Percentiles rank a stretch among this genome's conserved stretches.
These are phyloP conservation scores for Triticum aestivum DNA, from an alignment of 176 grass and related monocot genomes.

Conservation along the genomic window IWGSC_CS_RefSeq_v2.1 NC_057804.1:85037547-85038046, in stretches of 20 bases:
- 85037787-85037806: conserved; percentile 62
- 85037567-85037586: conserved; percentile 69
- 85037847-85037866: not conserved
- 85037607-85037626: conserved; percentile 75
- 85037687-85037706: conserved; percentile 51
- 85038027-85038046: not conserved
- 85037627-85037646: conserved; percentile 67
- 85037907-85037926: conserved; percentile 29
- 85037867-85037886: not conserved
- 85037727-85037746: conserved; percentile 87
- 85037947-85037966: conserved; percentile 92
- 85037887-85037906: conserved; percentile 75
- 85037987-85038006: conserved; percentile 82
- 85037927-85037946: conserved; percentile 83
- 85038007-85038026: not conserved
- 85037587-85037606: conserved; percentile 40
- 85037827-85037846: not conserved
- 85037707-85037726: conserved; percentile 78
- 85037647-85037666: conserved; percentile 73
- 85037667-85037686: conserved; percentile 66
- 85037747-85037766: conserved; percentile 74
- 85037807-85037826: conserved; percentile 16
- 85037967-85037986: conserved; percentile 95
- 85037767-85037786: conserved; percentile 46
- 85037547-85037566: conserved; percentile 75